Conservation (phyloP, 2,329 filamentous ascomycete species). For the Dothideomycetidae sp. region DNA sequence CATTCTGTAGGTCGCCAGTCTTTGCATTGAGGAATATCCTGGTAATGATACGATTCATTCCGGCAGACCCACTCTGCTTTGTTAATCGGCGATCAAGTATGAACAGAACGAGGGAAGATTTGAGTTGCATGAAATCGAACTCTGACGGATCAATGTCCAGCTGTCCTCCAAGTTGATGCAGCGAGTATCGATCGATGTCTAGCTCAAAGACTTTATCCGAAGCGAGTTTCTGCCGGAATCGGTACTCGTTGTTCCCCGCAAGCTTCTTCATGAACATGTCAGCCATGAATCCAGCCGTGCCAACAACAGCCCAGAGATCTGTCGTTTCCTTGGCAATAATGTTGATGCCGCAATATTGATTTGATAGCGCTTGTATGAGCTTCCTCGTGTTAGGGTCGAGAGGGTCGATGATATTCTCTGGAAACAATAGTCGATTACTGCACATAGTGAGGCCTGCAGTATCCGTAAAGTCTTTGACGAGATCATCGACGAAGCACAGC, state of each 20-base stretch:
- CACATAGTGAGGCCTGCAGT: conserved; percentile 76
- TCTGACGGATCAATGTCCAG: conserved; percentile 74
- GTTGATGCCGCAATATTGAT: conserved; percentile 89
- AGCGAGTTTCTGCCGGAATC: conserved; percentile 74
- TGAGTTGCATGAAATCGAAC: conserved; percentile 77
- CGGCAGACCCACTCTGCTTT: conserved; percentile 74
- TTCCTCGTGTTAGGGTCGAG: conserved; percentile 68
- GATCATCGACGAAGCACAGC: conserved; percentile 85
- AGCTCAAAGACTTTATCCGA: conserved; percentile 69
- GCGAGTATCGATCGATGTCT: conserved; percentile 68
- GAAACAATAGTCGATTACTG: conserved; percentile 73
- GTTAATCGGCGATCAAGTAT: conserved; percentile 83
- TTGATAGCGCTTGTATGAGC: conserved; percentile 70
- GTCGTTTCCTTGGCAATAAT: conserved; percentile 68
- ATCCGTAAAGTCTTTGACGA: conserved; percentile 58
- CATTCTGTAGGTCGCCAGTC: conserved; percentile 59
- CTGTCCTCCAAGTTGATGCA: conserved; percentile 64
- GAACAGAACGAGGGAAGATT: conserved; percentile 80
- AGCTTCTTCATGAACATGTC: conserved; percentile 82
- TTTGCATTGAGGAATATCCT: conserved; percentile 77
- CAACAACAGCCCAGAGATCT: conserved; percentile 81
- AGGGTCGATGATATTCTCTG: conserved; percentile 70
- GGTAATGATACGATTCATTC: conserved; percentile 71
- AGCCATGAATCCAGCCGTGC: conserved; percentile 87
- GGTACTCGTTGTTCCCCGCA: conserved; percentile 88